Evolutionary conservation across 345 rosid genomes (phyloP).

Genomic region (Populus pruinosa): DNA sequence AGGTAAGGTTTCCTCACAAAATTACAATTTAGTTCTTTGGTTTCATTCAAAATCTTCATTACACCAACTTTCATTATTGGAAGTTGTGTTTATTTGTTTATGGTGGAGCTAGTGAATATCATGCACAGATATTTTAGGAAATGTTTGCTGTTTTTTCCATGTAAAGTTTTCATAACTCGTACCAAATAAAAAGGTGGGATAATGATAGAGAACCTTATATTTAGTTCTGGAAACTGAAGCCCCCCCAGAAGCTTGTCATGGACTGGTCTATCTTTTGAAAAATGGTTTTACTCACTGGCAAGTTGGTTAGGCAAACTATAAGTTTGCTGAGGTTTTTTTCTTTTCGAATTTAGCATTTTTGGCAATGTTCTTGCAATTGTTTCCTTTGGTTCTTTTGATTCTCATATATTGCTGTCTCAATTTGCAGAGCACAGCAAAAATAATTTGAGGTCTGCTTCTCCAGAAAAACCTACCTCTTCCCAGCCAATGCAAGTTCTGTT

Average conservation of each 20-base stretch:
- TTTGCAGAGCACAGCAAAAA: constrained; percentile 52
- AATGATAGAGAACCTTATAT: neutral
- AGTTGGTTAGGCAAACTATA: neutral
- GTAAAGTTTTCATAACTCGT: neutral
- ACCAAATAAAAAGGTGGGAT: neutral
- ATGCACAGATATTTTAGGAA: constrained; percentile 8
- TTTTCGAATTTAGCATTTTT: neutral
- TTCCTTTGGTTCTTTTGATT: constrained; percentile 19
- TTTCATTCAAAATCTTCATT: neutral
- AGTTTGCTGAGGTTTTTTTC: neutral
- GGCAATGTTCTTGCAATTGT: neutral
- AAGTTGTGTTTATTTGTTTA: neutral
- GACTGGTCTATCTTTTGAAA: neutral
- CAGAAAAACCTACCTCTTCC: constrained; percentile 42
- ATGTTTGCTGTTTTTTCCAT: neutral
- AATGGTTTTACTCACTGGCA: neutral
- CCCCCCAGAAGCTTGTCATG: neutral
- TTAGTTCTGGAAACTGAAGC: neutral
- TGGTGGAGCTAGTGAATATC: constrained; percentile 9
- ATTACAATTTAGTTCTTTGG: constrained; percentile 9
- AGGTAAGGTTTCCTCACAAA: constrained; percentile 45
- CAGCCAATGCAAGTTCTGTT: constrained; percentile 42
- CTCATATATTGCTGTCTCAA: constrained; percentile 18
- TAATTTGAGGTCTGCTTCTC: constrained; percentile 41
- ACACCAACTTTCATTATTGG: neutral